Evolutionary conservation across 2,329 filamentous ascomycete species (phyloP).

Genomic region (Diaporthe destruens): DNA sequence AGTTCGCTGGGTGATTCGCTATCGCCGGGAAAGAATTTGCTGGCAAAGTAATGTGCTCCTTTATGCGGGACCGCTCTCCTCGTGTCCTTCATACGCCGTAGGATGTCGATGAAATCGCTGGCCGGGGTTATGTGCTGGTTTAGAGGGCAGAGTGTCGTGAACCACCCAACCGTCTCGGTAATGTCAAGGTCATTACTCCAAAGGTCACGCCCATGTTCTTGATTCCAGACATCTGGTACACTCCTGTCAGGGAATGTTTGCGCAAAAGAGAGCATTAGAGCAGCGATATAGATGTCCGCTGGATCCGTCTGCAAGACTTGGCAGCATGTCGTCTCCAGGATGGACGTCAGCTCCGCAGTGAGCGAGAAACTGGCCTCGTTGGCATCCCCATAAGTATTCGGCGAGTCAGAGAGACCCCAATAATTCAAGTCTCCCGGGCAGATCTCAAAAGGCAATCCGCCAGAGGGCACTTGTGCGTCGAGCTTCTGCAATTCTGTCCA

Average conservation of each 20-base stretch:
- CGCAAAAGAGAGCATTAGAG: constrained; percentile 67
- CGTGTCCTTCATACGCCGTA: constrained; percentile 67
- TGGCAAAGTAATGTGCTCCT: constrained; percentile 48
- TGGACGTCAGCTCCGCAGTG: constrained; percentile 55
- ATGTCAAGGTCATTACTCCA: constrained; percentile 63
- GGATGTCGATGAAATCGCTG: constrained; percentile 63
- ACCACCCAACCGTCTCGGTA: constrained; percentile 71
- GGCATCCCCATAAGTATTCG: constrained; percentile 62
- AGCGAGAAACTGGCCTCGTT: constrained; percentile 58
- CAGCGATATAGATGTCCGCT: constrained; percentile 66
- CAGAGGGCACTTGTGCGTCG: constrained; percentile 38
- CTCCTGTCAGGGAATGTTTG: constrained; percentile 66
- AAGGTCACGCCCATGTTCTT: constrained; percentile 62
- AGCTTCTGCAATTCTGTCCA: constrained; percentile 62
- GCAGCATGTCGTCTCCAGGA: constrained; percentile 59
- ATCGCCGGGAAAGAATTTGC: constrained; percentile 54
- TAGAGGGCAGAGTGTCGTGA: constrained; percentile 68
- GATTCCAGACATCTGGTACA: constrained; percentile 66
- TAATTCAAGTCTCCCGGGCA: constrained; percentile 58
- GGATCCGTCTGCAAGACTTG: constrained; percentile 64
- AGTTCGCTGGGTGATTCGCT: constrained; percentile 40
- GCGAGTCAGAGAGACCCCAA: constrained; percentile 59
- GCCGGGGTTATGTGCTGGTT: constrained; percentile 56
- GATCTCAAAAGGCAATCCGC: constrained; percentile 55
- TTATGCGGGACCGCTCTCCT: constrained; percentile 54